Evolutionary conservation across 1,139 yeast genomes (phyloP).

Genomic region (Yamadazyma oceani): DNA sequence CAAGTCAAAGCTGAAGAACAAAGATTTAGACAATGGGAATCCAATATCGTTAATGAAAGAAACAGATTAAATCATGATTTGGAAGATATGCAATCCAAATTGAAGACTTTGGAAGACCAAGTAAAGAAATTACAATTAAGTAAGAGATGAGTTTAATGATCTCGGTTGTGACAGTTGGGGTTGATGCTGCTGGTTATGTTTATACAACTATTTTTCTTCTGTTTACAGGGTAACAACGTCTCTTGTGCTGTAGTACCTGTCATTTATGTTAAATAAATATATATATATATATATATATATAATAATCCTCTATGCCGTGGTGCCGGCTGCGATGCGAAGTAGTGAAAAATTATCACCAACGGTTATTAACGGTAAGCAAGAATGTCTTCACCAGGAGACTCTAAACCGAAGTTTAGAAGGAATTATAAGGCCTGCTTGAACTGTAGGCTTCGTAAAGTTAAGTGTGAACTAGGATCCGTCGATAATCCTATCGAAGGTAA

Average conservation of each 20-base stretch:
- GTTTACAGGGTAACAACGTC: neutral
- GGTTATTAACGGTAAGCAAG: conserved; percentile 11
- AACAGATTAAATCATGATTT: conserved; percentile 91
- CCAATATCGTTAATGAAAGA: conserved; percentile 90
- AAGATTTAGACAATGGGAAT: conserved; percentile 98
- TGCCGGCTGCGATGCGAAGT: too few species aligned
- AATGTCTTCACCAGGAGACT: conserved; percentile 4
- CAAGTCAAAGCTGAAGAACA: conserved; percentile 97
- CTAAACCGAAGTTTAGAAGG: conserved; percentile 43
- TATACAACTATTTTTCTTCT: too few species aligned
- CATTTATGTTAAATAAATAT: neutral
- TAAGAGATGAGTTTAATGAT: conserved; percentile 24
- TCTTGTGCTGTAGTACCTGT: too few species aligned
- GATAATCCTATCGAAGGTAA: conserved; percentile 78
- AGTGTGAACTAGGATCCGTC: conserved; percentile 79
- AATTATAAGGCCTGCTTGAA: conserved; percentile 82
- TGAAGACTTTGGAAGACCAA: conserved; percentile 70
- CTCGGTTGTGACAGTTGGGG: too few species aligned
- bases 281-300: too few species aligned
- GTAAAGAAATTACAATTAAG: conserved; percentile 65
- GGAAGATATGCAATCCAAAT: conserved; percentile 79
- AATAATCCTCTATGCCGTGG: too few species aligned
- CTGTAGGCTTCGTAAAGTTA: conserved; percentile 79
- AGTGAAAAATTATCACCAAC: too few species aligned
- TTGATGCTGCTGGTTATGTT: too few species aligned